Conservation (phyloP, 768 basidiomycete genomes). For the Tulasnella sp. region DNA sequence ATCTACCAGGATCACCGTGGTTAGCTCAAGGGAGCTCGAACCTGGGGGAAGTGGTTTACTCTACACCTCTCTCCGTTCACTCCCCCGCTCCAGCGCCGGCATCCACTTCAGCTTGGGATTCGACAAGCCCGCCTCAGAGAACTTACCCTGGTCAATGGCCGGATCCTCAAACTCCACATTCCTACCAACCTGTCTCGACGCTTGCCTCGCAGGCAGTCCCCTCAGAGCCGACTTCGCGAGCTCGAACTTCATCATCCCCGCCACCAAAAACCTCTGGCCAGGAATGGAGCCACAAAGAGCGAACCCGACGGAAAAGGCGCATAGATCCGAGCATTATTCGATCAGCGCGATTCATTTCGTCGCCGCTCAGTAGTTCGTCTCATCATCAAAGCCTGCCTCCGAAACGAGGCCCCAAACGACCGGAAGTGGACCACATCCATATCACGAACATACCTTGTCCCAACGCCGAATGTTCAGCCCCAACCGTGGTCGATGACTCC, state of each 20-base stretch:
- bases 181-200: background rate
- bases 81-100: background rate
- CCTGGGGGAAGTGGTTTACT: background rate
- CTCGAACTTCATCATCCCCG: background rate
- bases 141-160: background rate
- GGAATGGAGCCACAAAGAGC: background rate
- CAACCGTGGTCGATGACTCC: slow-evolving; percentile 3
- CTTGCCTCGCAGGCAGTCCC: background rate
- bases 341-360: background rate
- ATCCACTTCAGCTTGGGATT: background rate
- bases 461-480: slow-evolving; percentile 19
- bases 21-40: background rate
- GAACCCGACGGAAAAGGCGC: background rate
- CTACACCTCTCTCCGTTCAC: background rate
- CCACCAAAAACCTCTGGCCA: background rate
- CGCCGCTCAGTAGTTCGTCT: slow-evolving; percentile 3
- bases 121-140: background rate
- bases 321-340: background rate
- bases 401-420: background rate
- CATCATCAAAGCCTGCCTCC: background rate
- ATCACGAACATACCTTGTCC: slow-evolving; percentile 27
- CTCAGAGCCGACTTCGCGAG: background rate
- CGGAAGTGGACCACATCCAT: background rate
- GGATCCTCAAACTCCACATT: background rate
- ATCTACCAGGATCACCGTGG: background rate